Percentiles rank a stretch among this genome's conserved stretches.
Conservation (phyloP, 495 filamentous ascomycete species). For the Hypoxylon subgilvum region DNA sequence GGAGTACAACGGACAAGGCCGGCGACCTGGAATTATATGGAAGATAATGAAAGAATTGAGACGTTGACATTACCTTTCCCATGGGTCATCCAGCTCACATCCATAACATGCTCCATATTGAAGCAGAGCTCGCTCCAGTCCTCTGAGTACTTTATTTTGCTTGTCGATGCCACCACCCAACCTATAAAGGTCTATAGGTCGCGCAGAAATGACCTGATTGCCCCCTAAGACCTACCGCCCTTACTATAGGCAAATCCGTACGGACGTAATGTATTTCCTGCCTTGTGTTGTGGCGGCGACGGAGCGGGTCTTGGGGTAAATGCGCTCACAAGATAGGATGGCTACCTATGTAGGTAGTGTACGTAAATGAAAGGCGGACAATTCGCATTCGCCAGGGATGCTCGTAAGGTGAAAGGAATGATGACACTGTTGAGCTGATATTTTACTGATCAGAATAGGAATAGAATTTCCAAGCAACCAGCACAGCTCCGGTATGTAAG, state of each 20-base stretch:
- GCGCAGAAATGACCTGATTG: background rate
- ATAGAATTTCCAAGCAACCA: too few relatives aligned
- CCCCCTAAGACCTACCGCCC: constrained; percentile 2
- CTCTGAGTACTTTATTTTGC: background rate
- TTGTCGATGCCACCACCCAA: constrained; percentile 4
- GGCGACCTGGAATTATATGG: background rate
- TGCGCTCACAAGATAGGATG: constrained; percentile 17
- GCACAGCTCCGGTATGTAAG: too few relatives aligned
- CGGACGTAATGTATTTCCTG: constrained; percentile 11
- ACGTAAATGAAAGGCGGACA: constrained; percentile 8
- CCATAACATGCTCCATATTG: constrained; percentile 69
- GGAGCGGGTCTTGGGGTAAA: constrained; percentile 34
- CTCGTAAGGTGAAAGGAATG: constrained; percentile 5
- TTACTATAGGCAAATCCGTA: constrained; percentile 15
- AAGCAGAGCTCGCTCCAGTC: background rate
- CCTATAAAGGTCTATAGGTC: constrained; percentile 1
- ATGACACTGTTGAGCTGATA: background rate
- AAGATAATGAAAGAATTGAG: background rate
- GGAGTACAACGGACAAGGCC: background rate
- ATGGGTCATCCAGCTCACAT: constrained; percentile 71
- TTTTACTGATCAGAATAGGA: constrained; percentile 5
- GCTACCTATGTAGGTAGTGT: constrained; percentile 12
- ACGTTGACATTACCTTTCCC: constrained; percentile 51
- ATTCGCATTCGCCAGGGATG: constrained; percentile 5
- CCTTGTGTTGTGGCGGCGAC: constrained; percentile 22